Conservation (phyloP, 257 asterid species). For the Leptodermis oblonga region DNA sequence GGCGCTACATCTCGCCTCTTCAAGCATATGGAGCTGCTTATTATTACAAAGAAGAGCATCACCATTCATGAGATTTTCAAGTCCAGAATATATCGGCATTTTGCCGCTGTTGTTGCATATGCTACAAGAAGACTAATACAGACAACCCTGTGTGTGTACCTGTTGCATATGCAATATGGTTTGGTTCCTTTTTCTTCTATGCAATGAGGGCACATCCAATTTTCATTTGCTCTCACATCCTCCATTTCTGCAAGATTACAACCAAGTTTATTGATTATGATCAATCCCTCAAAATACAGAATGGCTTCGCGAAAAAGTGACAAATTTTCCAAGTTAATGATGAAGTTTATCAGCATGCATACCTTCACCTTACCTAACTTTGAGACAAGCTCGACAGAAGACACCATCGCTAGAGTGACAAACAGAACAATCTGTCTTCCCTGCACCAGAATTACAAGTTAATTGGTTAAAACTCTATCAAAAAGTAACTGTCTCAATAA, state of each 20-base stretch:
- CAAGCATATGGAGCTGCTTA: conserved; percentile 69
- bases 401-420: conserved; percentile 73
- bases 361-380: conserved; percentile 86
- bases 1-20: conserved; percentile 73
- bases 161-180: conserved; percentile 85
- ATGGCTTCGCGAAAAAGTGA: background rate
- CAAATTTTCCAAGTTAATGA: background rate
- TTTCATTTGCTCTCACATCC: conserved; percentile 57
- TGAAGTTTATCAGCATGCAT: conserved; percentile 13
- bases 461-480: background rate
- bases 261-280: conserved; percentile 5
- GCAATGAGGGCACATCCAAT: conserved; percentile 79
- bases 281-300: no score
- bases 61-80: background rate
- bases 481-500: background rate
- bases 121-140: background rate
- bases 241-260: conserved; percentile 50
- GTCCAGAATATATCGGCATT: background rate
- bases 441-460: conserved; percentile 29
- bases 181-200: conserved; percentile 55
- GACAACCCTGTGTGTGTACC: conserved; percentile 35
- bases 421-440: conserved; percentile 75
- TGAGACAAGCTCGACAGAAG: conserved; percentile 78
- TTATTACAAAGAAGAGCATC: conserved; percentile 5
- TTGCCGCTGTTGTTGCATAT: background rate